A percentile compares a stretch with the other conserved stretches of the same genome.
Conservation (phyloP, 2,329 filamentous ascomycete genomes). For the Phyllosticta capitalensis region DNA sequence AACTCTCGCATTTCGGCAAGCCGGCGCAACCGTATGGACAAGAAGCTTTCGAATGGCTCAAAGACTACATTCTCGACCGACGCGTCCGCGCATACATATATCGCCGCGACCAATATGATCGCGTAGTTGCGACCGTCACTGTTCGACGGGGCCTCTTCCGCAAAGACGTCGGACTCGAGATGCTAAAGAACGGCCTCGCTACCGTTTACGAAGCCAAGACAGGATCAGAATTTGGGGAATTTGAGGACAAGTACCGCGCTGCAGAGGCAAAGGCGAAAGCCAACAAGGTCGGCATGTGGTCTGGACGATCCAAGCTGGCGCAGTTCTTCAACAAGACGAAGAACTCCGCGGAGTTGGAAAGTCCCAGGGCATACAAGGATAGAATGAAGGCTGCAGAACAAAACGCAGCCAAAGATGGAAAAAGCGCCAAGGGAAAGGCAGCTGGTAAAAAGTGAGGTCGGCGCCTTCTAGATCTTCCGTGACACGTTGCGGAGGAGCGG, state of each 20-base stretch:
- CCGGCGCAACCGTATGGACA: conserved; percentile 74
- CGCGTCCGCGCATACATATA: conserved; percentile 77
- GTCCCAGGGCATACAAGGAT: conserved; percentile 78
- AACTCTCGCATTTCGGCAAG: conserved; percentile 83
- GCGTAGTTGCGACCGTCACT: conserved; percentile 78
- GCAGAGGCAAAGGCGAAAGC: conserved; percentile 47
- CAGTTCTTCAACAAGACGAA: conserved; percentile 39
- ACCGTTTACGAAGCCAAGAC: conserved; percentile 90
- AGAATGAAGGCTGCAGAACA: conserved; percentile 39
- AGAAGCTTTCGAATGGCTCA: conserved; percentile 78
- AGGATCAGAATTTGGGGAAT: conserved; percentile 76
- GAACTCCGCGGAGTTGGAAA: conserved; percentile 51
- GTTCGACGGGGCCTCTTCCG: conserved; percentile 59
- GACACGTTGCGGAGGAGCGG: background rate
- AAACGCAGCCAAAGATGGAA: conserved; percentile 21
- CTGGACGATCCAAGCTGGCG: conserved; percentile 31
- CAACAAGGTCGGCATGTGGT: conserved; percentile 56
- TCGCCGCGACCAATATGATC: conserved; percentile 82
- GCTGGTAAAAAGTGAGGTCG: background rate
- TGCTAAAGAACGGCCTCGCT: conserved; percentile 76
- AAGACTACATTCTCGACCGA: conserved; percentile 56
- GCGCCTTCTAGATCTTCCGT: too few species aligned
- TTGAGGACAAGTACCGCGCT: conserved; percentile 51
- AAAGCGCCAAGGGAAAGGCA: background rate
- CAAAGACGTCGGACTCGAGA: conserved; percentile 77